A percentile compares a stretch with the other conserved stretches of the same genome.
Evolutionary conservation across 345 rosid genomes (phyloP).

Genomic region (Hibiscus syriacus): DNA sequence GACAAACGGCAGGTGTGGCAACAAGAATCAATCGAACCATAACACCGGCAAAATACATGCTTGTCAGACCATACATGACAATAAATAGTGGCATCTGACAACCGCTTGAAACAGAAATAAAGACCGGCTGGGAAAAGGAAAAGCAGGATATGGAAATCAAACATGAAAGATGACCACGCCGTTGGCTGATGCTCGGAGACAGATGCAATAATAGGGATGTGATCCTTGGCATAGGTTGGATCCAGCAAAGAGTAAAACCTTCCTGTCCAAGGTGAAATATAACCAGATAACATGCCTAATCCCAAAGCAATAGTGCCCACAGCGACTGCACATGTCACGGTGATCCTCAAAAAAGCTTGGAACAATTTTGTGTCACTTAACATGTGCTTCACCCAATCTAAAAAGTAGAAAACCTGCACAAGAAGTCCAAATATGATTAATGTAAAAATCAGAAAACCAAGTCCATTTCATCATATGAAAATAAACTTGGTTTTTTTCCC

Average conservation of each 20-base stretch:
- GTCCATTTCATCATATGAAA: background rate
- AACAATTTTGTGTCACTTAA: constrained; percentile 76
- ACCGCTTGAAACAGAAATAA: constrained; percentile 94
- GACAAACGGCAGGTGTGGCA: constrained; percentile 95
- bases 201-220: constrained; percentile 97
- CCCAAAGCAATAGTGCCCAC: constrained; percentile 77
- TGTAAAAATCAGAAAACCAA: background rate
- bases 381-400: constrained; percentile 86
- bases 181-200: constrained; percentile 99
- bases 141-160: constrained; percentile 91
- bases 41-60: constrained; percentile 99
- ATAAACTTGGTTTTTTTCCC: too few species aligned
- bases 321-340: constrained; percentile 64
- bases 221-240: constrained; percentile 97
- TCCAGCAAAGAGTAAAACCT: constrained; percentile 92
- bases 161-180: constrained; percentile 99
- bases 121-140: constrained; percentile 99
- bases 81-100: constrained; percentile 93
- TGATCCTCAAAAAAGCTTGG: constrained; percentile 80
- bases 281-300: constrained; percentile 88
- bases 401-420: constrained; percentile 83
- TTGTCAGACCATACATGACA: constrained; percentile 99
- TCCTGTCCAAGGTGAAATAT: constrained; percentile 99
- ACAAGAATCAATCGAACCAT: constrained; percentile 99
- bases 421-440: constrained; percentile 6